Conservation (phyloP, 768 basidiomycete species). For the Boletus rex-veris region DNA sequence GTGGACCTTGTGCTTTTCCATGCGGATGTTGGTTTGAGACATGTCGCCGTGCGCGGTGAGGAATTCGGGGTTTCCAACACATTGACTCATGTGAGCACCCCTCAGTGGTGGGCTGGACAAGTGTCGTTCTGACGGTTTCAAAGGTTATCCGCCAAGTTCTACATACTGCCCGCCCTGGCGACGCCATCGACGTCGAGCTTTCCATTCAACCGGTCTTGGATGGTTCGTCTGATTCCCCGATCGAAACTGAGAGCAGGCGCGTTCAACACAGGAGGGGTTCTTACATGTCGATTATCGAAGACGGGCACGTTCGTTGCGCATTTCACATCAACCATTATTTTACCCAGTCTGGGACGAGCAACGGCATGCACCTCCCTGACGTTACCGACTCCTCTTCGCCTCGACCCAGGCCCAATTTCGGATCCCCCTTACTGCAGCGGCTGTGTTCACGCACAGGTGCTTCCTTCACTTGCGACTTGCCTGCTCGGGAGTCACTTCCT, state of each 20-base stretch:
- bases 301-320: conserved; percentile 47
- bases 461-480: conserved; percentile 35
- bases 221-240: conserved; percentile 24
- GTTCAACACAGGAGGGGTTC: conserved; percentile 26
- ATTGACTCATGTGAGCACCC: conserved; percentile 72
- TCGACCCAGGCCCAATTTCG: conserved; percentile 41
- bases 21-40: conserved; percentile 83
- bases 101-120: not conserved
- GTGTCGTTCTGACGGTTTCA: conserved; percentile 16
- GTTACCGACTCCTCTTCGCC: conserved; percentile 6
- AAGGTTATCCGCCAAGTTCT: conserved; percentile 87
- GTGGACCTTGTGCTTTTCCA: conserved; percentile 92
- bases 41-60: conserved; percentile 79
- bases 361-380: conserved; percentile 7
- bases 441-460: conserved; percentile 61
- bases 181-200: conserved; percentile 84
- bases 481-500: conserved; percentile 37
- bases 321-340: conserved; percentile 59
- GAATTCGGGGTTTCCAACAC: conserved; percentile 81
- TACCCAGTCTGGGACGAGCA: conserved; percentile 18
- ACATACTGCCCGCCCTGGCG: conserved; percentile 61
- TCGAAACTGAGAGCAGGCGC: conserved; percentile 19
- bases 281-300: conserved; percentile 23
- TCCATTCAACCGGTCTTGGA: conserved; percentile 41
- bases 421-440: conserved; percentile 53